Percentiles rank a stretch among this genome's conserved stretches.
phyloP scores from a whole-genome alignment of 1,284 basidiomycete genomes.

The Amylostereum areolatum region DNA sequence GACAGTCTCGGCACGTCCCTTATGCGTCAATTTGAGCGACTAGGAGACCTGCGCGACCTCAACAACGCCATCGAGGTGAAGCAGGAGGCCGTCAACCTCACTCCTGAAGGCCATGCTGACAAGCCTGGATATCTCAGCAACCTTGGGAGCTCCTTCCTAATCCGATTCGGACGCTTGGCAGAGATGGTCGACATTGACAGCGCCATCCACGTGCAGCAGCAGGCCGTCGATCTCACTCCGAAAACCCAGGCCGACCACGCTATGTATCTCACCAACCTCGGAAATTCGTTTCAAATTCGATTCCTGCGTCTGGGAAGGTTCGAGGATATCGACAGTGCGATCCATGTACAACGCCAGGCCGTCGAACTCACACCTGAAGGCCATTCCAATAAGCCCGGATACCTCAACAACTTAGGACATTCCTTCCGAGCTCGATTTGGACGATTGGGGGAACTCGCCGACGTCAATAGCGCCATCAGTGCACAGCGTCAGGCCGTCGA shows the following conservation, averaged over 20 bases:
- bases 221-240: not conserved
- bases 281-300: conserved; percentile 18
- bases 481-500: not conserved
- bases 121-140: not conserved
- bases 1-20: not conserved
- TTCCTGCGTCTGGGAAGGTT: conserved; percentile 13
- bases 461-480: not conserved
- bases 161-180: not conserved
- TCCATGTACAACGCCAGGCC: not conserved
- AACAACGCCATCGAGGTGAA: not conserved
- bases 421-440: not conserved
- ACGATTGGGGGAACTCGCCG: not conserved
- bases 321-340: not conserved
- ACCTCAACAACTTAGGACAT: not conserved
- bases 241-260: not conserved
- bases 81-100: not conserved
- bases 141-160: not conserved
- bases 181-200: not conserved
- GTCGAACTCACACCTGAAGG: not conserved
- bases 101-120: not conserved
- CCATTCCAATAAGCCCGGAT: not conserved
- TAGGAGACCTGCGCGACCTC: not conserved
- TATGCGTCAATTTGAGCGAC: not conserved
- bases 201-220: not conserved
- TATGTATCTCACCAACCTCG: not conserved